Evolutionary conservation across 2,329 filamentous ascomycete genomes (phyloP), one percentile per base, ranked within the genome.

Genomic region (Colletotrichum melonis): DNA sequence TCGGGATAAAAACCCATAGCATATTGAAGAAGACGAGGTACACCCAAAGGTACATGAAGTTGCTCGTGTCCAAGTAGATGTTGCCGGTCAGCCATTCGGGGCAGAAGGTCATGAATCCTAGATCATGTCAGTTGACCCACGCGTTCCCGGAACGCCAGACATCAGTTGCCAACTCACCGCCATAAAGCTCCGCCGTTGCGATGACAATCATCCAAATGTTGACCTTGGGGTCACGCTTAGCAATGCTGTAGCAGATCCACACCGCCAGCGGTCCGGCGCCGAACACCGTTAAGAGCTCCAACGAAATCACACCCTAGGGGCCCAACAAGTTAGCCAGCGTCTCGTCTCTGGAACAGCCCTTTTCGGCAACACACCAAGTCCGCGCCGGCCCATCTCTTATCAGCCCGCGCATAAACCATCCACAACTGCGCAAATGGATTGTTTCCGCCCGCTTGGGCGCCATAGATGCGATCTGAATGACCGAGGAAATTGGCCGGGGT

Each of bases 61-160:
- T 93, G 82, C 87, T 90, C 22, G 86, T 86, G 79, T 92, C 89
- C 72, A 93, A 87, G 78, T 91, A 92, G 75, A 86, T 78, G 79
- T 87, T 92, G 64, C 87, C 87, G 2, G 87, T 89, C 14, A 93
- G 82, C 91, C 91, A 93, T 81, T 93, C 91, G 14, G 91, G 91
- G 81, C 88, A 91, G 79, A 93, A 93, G 0, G 91, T 93, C 89
- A 93, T 92, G 82, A 91, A 93, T 22, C 91, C 89, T 90, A 52
- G 16, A 12, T 35, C 14, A 26, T 8, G 58, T 74, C 56, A 56
- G 24, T 38, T 19, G 14, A n/a, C 14, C 22, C 54, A 30, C 11
- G 12, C 14, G 8, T 12, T 22, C 5, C 30, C 28, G 12, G 5
- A 14, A 14, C 16, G 22, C 12, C 9, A 30, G n/a, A 9, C 14